Conservation (phyloP, 805 yeast species). For the Ogataea angusta region DNA sequence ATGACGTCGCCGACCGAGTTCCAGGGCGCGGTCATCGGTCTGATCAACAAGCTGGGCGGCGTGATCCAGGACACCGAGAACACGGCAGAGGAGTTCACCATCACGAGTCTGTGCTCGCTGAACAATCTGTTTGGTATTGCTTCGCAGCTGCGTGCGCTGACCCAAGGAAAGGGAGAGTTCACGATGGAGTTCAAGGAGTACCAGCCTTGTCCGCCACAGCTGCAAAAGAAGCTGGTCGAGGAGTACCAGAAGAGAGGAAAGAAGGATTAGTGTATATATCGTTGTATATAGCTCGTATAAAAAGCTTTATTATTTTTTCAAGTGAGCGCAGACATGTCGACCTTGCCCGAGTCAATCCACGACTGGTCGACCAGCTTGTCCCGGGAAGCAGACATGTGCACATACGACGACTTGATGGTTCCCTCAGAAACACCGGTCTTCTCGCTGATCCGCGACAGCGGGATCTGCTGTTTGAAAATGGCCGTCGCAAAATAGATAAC, state of each 20-base stretch:
- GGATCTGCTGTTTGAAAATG: constrained; percentile 74
- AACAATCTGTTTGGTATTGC: constrained; percentile 96
- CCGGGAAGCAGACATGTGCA: constrained; percentile 71
- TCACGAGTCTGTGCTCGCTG: constrained; percentile 93
- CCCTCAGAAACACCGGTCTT: constrained; percentile 97
- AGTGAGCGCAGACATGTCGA: constrained; percentile 34
- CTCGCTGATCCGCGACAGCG: constrained; percentile 81
- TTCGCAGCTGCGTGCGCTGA: constrained; percentile 88
- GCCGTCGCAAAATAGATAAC: constrained; percentile 91
- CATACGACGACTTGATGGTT: constrained; percentile 89
- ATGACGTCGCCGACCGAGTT: constrained; percentile 95
- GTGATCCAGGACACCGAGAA: constrained; percentile 92
- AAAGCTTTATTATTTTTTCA: neutral
- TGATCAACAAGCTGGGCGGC: constrained; percentile 89
- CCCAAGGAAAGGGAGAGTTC: constrained; percentile 99
- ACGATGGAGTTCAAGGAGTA: constrained; percentile 91
- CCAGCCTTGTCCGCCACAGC: constrained; percentile 84
- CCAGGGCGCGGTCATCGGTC: constrained; percentile 89
- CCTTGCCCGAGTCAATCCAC: constrained; percentile 71
- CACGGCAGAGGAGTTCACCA: constrained; percentile 90
- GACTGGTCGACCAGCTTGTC: constrained; percentile 69
- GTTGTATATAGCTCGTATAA: constrained; percentile 3
- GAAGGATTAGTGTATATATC: constrained; percentile 16
- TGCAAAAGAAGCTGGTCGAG: constrained; percentile 86
- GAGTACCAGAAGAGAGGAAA: constrained; percentile 64